Evolutionary conservation across 495 filamentous ascomycete genomes (phyloP).

Genomic region (Podospora fimiseda): DNA sequence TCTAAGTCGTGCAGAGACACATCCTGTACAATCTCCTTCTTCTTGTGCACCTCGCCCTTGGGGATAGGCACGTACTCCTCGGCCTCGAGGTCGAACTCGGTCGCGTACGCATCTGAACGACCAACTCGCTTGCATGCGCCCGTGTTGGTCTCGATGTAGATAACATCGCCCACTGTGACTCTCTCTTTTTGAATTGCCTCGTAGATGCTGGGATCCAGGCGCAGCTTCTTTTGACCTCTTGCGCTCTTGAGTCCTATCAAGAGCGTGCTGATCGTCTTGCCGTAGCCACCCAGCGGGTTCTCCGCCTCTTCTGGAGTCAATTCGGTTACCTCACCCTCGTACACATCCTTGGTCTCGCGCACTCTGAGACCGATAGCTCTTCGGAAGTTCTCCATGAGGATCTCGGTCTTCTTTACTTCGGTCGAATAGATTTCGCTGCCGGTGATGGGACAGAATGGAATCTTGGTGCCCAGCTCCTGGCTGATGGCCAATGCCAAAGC

Average conservation of each 20-base stretch:
- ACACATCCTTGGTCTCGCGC: conserved; percentile 96
- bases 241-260: conserved; percentile 85
- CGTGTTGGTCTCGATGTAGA: conserved; percentile 98
- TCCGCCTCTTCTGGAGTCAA: conserved; percentile 95
- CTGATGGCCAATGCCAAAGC: conserved; percentile 89
- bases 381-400: conserved; percentile 97
- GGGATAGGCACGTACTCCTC: conserved; percentile 98
- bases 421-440: conserved; percentile 95
- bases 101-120: conserved; percentile 89
- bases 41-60: conserved; percentile 98
- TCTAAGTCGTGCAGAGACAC: conserved; percentile 95
- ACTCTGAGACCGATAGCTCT: conserved; percentile 92
- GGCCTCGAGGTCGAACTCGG: conserved; percentile 96
- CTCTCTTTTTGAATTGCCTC: conserved; percentile 98
- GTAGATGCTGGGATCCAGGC: conserved; percentile 94
- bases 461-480: conserved; percentile 93
- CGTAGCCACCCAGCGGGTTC: conserved; percentile 92
- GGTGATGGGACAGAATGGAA: conserved; percentile 94
- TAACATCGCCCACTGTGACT: conserved; percentile 90
- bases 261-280: conserved; percentile 86
- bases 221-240: conserved; percentile 92
- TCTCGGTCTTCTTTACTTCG: conserved; percentile 98
- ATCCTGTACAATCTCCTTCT: conserved; percentile 99
- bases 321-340: conserved; percentile 94
- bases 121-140: conserved; percentile 95